phyloP scores from a whole-genome alignment of 352 stramenopile genomes.

The Aphanomyces astaci region DNA sequence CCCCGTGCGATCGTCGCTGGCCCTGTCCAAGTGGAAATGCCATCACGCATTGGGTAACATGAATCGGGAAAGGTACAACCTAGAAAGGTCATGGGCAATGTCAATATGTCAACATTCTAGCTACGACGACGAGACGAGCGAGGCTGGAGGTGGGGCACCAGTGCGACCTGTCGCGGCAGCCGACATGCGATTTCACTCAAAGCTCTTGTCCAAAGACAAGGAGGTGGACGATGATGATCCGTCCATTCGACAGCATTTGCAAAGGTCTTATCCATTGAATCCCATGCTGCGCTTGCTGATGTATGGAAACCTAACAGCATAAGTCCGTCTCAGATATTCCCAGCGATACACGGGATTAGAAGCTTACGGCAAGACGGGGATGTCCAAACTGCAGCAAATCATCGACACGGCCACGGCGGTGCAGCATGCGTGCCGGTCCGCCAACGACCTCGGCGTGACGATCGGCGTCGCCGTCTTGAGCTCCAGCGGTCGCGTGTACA shows the following conservation, averaged over 20 bases:
- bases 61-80: too few species aligned
- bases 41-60: conserved; percentile 3
- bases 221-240: neutral
- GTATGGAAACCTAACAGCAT: neutral
- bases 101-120: neutral
- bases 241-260: neutral
- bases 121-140: neutral
- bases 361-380: conserved; percentile 1
- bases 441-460: neutral
- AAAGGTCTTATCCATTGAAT: neutral
- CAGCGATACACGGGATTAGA: conserved; percentile 11
- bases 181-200: neutral
- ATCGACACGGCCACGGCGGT: conserved; percentile 14
- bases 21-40: conserved; percentile 15
- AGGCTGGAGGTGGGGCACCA: neutral
- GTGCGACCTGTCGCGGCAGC: neutral
- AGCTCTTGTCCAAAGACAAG: neutral
- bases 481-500: conserved; percentile 9
- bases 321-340: neutral
- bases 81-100: neutral
- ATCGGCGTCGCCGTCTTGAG: conserved; percentile 17
- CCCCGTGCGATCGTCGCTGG: neutral
- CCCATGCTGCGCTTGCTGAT: neutral
- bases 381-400: conserved; percentile 1
- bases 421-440: neutral